Percentiles rank a stretch among this genome's conserved stretches.
Conservation (phyloP, 306 rosid genomes). For the Pterocarpus macrocarpus region DNA sequence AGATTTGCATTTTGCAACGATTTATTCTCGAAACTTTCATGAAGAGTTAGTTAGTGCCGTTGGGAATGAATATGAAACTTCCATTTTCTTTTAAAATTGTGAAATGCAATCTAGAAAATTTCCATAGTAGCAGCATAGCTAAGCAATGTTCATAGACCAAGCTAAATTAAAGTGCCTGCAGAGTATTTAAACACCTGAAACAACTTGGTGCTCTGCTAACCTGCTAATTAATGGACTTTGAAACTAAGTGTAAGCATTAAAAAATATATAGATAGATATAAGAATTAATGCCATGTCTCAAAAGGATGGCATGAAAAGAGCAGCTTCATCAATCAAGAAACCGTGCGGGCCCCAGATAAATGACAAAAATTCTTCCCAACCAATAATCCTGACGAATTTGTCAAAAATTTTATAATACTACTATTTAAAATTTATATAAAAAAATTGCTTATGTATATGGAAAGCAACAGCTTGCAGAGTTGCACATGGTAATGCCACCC, state of each 20-base stretch:
- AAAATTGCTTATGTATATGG: not conserved
- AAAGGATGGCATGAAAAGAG: not conserved
- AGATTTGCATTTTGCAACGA: too few species aligned
- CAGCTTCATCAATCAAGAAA: not conserved
- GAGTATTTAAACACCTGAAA: not conserved
- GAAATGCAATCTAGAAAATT: not conserved
- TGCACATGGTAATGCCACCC: constrained; percentile 41
- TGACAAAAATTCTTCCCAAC: constrained; percentile 34
- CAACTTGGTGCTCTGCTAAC: too few species aligned
- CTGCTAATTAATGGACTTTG: too few species aligned
- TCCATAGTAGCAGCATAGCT: not conserved
- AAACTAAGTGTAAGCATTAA: not conserved
- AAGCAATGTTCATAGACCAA: not conserved
- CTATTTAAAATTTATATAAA: not conserved
- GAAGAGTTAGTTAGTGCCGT: not conserved
- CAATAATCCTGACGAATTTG: constrained; percentile 25
- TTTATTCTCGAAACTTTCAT: too few species aligned
- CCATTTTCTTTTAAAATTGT: not conserved
- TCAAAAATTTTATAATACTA: constrained; percentile 13
- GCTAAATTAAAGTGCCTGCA: not conserved
- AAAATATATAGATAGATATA: not conserved
- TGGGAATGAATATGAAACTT: not conserved
- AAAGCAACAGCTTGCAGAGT: constrained; percentile 19
- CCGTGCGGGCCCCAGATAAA: constrained; percentile 28
- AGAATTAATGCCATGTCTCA: not conserved